Evolutionary conservation across 2,329 filamentous ascomycete genomes (phyloP).

Genomic region (Fusarium citri): DNA sequence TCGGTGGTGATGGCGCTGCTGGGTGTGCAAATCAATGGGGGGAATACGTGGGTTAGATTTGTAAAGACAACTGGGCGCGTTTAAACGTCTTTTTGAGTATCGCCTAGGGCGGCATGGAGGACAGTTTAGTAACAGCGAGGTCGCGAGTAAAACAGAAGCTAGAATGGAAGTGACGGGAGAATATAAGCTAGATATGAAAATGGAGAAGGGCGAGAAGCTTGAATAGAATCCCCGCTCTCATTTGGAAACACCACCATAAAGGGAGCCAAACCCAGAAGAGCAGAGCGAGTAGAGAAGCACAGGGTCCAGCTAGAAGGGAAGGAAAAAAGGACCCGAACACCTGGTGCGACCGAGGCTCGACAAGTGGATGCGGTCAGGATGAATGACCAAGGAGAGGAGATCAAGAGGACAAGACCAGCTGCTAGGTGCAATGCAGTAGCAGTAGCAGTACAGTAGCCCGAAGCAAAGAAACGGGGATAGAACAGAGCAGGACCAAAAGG

Average conservation of each 20-base stretch:
- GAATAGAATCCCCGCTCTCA: conserved; percentile 37
- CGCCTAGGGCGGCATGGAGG: conserved; percentile 14
- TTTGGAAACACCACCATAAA: conserved; percentile 35
- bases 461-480: conserved; percentile 6
- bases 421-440: background rate
- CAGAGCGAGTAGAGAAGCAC: conserved; percentile 9
- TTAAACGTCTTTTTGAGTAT: background rate
- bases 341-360: conserved; percentile 37
- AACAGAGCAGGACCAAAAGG: conserved; percentile 18
- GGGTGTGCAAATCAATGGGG: conserved; percentile 15
- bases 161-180: conserved; percentile 21
- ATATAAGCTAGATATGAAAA: conserved; percentile 39
- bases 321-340: conserved; percentile 30
- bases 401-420: conserved; percentile 10
- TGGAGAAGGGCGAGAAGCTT: conserved; percentile 39
- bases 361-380: conserved; percentile 32
- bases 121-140: conserved; percentile 9
- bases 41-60: background rate
- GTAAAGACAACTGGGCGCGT: background rate
- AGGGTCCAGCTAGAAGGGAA: conserved; percentile 9
- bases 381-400: conserved; percentile 12
- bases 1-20: conserved; percentile 8
- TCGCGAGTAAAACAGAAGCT: conserved; percentile 13
- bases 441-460: background rate
- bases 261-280: conserved; percentile 12